Conservation (phyloP, 2,329 filamentous ascomycete species). For the Epichloe aotearoae region DNA sequence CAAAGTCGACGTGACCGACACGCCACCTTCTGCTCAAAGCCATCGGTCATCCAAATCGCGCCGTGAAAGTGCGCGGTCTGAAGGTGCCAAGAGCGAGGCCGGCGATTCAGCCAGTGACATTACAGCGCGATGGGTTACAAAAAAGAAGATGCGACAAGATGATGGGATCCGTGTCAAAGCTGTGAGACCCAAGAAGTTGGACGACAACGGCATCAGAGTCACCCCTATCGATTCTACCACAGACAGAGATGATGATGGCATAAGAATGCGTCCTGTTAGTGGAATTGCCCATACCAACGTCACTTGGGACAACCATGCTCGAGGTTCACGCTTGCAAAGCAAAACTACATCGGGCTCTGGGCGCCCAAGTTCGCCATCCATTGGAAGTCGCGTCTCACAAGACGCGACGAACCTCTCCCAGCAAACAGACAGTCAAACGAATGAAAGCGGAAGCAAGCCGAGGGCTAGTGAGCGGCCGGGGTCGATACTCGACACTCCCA, state of each 20-base stretch:
- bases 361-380: slow-evolving; percentile 10
- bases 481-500: slow-evolving; percentile 26
- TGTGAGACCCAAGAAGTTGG: slow-evolving; percentile 4
- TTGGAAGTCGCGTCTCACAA: slow-evolving; percentile 16
- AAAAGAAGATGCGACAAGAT: slow-evolving; percentile 6
- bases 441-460: slow-evolving; percentile 13
- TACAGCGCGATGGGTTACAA: slow-evolving; percentile 10
- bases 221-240: slow-evolving; percentile 15
- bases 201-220: slow-evolving; percentile 32
- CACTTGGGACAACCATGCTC: slow-evolving; percentile 7
- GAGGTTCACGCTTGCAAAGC: slow-evolving; percentile 13
- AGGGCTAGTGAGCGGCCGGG: slow-evolving; percentile 24
- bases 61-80: slow-evolving; percentile 13
- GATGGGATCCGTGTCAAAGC: slow-evolving; percentile 18
- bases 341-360: slow-evolving; percentile 16
- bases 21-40: slow-evolving; percentile 20
- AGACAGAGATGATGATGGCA: slow-evolving; percentile 15
- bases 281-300: slow-evolving; percentile 13
- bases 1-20: slow-evolving; percentile 37
- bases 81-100: slow-evolving; percentile 15
- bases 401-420: slow-evolving; percentile 12
- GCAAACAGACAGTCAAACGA: slow-evolving; percentile 2
- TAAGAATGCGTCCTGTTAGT: slow-evolving; percentile 16
- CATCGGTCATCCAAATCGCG: slow-evolving; percentile 24
- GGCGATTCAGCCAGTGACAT: slow-evolving; percentile 16